Base-by-base conservation (phyloP, 306 rosid species). In the Vachellia collinsii region DNA sequence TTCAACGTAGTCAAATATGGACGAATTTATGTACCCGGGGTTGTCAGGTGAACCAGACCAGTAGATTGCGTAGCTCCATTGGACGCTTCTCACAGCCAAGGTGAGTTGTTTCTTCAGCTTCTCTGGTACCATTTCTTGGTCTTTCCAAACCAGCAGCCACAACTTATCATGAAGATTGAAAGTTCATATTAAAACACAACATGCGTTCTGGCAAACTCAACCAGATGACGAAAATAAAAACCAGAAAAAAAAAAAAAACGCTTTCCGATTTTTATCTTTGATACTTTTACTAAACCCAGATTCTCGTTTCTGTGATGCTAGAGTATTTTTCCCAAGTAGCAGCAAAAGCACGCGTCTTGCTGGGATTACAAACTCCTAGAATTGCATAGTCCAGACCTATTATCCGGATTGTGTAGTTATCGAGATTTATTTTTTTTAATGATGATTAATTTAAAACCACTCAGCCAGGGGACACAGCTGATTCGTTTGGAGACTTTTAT, bases 1-100 rank as follows among this genome's bases (percentile, higher is more conserved):
- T 56, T 42, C 29, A 7, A 62, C 14, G 69, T 19, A n/a, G 34
- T 68, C 29, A n/a, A 39, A n/a, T 3, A 68, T 4, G 38, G 22
- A 43, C 36, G 4, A 11, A 43, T 43, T 43, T 22, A 44, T 3
- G 56, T 70, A 70, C 74, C 74, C 74, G 11, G 54, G 74, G 17
- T 70, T 50, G 20, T 14, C 22, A 11, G 38, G 38, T 44, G 92
- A 87, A 78, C 68, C 71, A 42, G 86, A 83, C 90, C 92, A 87
- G 86, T 87, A 85, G 79, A 89, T 83, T 17, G 90, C 88, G 59
- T 87, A 89, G 83, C 90, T 87, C 90, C 90, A 87, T 2, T 87
- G 86, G 65, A 89, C 81, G 74, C 86, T 87, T 85, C 90, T 89
- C 74, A 89, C 92, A 69, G 92, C 89, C 48, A 85, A 46, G 70